These are phyloP conservation scores for Exophiala sideris DNA, from an alignment of 2,329 filamentous ascomycete genomes.

Conservation along the genomic window DNA sequence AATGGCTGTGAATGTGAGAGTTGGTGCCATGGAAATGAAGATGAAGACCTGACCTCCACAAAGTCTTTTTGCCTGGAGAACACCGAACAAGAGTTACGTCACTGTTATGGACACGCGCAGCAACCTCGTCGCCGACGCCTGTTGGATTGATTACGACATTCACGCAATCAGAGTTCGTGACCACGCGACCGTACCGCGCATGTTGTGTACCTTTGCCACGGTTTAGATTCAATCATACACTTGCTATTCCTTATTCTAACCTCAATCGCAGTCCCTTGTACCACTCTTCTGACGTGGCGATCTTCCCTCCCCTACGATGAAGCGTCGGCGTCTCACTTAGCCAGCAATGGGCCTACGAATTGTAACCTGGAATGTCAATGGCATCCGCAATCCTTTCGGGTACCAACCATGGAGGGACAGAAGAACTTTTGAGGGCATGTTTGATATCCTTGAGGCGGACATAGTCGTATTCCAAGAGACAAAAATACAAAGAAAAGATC, in stretches of 20 bases:
- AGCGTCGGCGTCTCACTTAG: too few species aligned
- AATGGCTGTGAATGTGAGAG: neutral
- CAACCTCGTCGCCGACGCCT: neutral
- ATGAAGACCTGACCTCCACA: neutral
- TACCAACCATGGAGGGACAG: conserved; percentile 78
- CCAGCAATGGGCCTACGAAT: conserved; percentile 68
- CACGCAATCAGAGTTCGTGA: neutral
- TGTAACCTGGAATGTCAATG: conserved; percentile 42
- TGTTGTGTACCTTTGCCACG: too few species aligned
- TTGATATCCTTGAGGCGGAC: conserved; percentile 86
- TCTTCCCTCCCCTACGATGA: too few species aligned
- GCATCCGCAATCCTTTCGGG: conserved; percentile 76
- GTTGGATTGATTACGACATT: neutral
- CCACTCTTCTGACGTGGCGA: too few species aligned
- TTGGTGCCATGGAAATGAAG: neutral
- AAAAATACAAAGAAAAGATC: conserved; percentile 91
- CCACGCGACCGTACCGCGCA: neutral
- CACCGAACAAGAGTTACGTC: neutral
- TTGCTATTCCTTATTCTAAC: too few species aligned
- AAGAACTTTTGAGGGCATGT: conserved; percentile 79
- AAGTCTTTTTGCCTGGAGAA: neutral
- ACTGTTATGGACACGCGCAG: neutral
- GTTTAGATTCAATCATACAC: too few species aligned
- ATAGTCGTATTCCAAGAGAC: conserved; percentile 94
- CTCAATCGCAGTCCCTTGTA: too few species aligned